Evolutionary conservation across 1,139 yeast species (phyloP), one percentile per base, ranked within the genome.

Genomic region (Yamadazyma taylorii): DNA sequence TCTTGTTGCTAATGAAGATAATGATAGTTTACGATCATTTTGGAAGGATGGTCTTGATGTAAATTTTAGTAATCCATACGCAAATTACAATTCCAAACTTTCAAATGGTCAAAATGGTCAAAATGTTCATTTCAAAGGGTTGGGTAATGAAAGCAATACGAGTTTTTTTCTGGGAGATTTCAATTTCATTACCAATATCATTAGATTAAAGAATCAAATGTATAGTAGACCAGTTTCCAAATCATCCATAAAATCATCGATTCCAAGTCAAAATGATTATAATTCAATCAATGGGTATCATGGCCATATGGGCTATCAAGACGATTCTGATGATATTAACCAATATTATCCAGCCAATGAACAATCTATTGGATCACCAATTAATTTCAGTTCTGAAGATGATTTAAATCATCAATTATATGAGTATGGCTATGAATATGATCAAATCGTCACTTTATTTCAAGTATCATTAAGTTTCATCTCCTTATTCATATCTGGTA

Each of bases 401-500:
- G 24, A 29, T 11, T n/a, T 19, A 5, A 19, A 5, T 7, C 3
- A 54, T 33, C 38, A 36, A 26, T 25, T 59, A 39, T 39, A 39
- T 13, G 53, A 56, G 33, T 62, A 65, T 45, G 60, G 60, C 40
- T 40, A 43, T 13, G 67, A 68, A 41, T 68, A 65, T 45, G 74
- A 69, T 44, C 56, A 55, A 41, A 59, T 67, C 5, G 48, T 69
- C 24, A 52, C 74, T 16, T 60, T 61, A 42, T 56, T 68, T 35
- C 69, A 69, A 50, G 38, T 47, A 14, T 32, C 37, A 2, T 64
- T 69, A 44, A 53, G 67, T 25, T 60, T 68, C 28, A 59, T 60
- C 34, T 52, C 67, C 31, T 50, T 66, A 16, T 69, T 71, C 46
- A 56, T 69, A 12, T 58, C 70, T 10, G 73, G 75, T n/a, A 60